These are phyloP conservation scores for Diaporthe sp. DNA, from an alignment of 2,329 filamentous ascomycete genomes.

Conservation along the genomic window DNA sequence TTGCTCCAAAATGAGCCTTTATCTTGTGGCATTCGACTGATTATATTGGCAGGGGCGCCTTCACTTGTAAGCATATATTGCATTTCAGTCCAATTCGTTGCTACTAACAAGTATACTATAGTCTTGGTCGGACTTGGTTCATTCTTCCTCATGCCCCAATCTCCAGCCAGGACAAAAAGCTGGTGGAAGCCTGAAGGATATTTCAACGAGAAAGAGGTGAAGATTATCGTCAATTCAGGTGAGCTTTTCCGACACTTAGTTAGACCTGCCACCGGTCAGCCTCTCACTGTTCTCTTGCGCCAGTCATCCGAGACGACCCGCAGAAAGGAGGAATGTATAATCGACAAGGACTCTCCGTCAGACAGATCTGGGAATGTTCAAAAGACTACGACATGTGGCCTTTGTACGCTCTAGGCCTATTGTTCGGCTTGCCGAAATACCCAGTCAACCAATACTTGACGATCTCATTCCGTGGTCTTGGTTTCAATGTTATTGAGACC, in stretches of 20 bases:
- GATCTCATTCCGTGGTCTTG: conserved; percentile 58
- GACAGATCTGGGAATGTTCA: conserved; percentile 17
- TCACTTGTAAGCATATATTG: neutral
- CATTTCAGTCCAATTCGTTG: conserved; percentile 38
- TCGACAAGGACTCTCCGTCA: conserved; percentile 57
- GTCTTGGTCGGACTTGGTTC: conserved; percentile 19
- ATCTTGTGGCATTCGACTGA: neutral
- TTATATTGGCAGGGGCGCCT: neutral
- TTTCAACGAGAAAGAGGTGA: conserved; percentile 51
- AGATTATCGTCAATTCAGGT: conserved; percentile 62
- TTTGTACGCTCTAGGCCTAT: conserved; percentile 60
- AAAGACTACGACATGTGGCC: conserved; percentile 62
- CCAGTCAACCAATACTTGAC: conserved; percentile 62
- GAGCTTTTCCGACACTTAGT: neutral
- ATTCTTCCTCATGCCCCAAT: conserved; percentile 26
- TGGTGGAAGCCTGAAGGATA: conserved; percentile 29
- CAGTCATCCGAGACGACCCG: conserved; percentile 62
- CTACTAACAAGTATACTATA: conserved; percentile 55
- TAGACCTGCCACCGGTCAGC: neutral
- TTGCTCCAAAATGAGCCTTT: neutral
- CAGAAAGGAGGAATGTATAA: conserved; percentile 66
- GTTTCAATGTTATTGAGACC: conserved; percentile 60
- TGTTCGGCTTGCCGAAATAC: conserved; percentile 55
- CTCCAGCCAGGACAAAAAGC: conserved; percentile 26
- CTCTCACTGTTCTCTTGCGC: conserved; percentile 29